Evolutionary conservation across 2,329 filamentous ascomycete species (phyloP).

Genomic region (Didymellaceae sp.): DNA sequence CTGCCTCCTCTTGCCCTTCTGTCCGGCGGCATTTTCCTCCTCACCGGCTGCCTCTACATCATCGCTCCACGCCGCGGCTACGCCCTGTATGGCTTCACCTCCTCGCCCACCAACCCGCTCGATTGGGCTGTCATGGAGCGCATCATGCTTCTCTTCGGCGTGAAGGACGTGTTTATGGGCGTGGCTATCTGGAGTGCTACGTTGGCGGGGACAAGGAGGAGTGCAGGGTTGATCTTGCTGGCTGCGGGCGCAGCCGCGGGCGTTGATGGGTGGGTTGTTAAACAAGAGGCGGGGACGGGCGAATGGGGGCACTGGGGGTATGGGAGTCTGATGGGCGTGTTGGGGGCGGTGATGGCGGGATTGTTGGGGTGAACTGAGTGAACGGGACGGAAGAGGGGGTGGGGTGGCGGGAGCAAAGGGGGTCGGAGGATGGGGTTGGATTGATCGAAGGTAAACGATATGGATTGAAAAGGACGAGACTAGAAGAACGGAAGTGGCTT

Average conservation of each 20-base stretch:
- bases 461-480: no score
- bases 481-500: no score
- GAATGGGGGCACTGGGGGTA: conserved; percentile 61
- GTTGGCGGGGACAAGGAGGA: conserved; percentile 49
- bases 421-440: neutral
- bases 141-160: conserved; percentile 57
- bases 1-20: conserved; percentile 25
- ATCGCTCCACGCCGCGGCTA: conserved; percentile 45
- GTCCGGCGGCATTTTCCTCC: conserved; percentile 40
- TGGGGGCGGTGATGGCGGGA: conserved; percentile 47
- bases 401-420: neutral
- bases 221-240: conserved; percentile 54
- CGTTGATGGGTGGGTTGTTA: conserved; percentile 53
- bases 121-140: conserved; percentile 53
- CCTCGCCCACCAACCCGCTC: conserved; percentile 26
- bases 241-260: conserved; percentile 52
- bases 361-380: conserved; percentile 25
- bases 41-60: conserved; percentile 52
- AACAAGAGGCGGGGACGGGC: conserved; percentile 50
- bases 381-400: no score
- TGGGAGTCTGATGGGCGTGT: conserved; percentile 43
- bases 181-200: conserved; percentile 48
- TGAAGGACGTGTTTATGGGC: conserved; percentile 59
- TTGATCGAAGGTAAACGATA: no score
- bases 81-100: conserved; percentile 47